phyloP scores from a whole-genome alignment of 1,284 basidiomycete species.

The Salmacisia buchloeana region DNA sequence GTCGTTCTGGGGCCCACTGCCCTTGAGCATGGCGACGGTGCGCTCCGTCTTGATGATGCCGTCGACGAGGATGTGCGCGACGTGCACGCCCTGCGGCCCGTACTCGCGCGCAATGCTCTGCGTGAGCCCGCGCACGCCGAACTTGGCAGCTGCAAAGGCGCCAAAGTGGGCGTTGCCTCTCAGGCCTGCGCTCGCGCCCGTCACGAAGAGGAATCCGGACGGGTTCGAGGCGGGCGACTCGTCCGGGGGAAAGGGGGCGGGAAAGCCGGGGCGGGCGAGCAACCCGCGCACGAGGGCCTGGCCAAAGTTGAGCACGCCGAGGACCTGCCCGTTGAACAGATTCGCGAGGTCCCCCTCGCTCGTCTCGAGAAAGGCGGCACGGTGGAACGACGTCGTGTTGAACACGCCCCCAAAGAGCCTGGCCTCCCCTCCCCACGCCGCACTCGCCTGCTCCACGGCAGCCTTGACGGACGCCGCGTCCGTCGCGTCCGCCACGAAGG shows the following conservation, averaged over 20 bases:
- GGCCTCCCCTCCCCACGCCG: background rate
- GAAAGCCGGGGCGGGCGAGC: background rate
- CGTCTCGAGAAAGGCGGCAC: constrained; percentile 1
- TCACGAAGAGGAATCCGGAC: constrained; percentile 11
- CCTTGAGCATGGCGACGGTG: background rate
- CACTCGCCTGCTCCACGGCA: background rate
- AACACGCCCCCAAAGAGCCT: constrained; percentile 4
- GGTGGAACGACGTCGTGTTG: background rate
- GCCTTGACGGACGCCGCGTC: background rate
- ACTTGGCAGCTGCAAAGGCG: constrained; percentile 13
- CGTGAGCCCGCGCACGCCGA: constrained; percentile 7
- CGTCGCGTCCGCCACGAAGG: constrained; percentile 8
- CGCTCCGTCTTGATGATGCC: constrained; percentile 48
- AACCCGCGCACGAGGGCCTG: constrained; percentile 12
- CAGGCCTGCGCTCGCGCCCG: constrained; percentile 11
- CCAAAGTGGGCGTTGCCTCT: constrained; percentile 10
- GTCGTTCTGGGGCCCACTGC: constrained; percentile 13
- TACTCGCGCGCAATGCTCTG: constrained; percentile 53
- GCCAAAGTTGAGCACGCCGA: constrained; percentile 11
- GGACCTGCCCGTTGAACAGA: background rate
- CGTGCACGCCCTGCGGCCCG: constrained; percentile 52
- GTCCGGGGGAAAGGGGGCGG: background rate
- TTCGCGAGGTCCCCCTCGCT: background rate
- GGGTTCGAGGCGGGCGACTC: background rate
- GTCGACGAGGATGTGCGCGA: constrained; percentile 53